These are phyloP conservation scores for Centrapalus pauciflorus DNA, from an alignment of 129 eudicot species.

Conservation along the genomic window DNA sequence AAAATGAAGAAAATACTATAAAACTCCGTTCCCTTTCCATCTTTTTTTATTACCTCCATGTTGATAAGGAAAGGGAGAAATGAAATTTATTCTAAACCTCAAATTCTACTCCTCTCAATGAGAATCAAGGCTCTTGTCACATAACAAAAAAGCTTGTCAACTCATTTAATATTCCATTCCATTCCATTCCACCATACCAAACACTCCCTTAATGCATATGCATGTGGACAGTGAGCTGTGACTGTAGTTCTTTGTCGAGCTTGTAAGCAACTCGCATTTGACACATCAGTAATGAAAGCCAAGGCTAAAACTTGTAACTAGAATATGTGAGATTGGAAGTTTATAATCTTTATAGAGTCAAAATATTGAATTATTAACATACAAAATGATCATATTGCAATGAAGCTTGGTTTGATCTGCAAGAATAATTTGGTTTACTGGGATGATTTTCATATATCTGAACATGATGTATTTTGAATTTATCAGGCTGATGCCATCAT, in stretches of 20 bases:
- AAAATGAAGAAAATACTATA: too few relatives aligned
- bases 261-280: background rate
- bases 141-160: too few relatives aligned
- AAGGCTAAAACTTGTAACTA: background rate
- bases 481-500: slow-evolving; percentile 88
- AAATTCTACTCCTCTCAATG: too few relatives aligned
- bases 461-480: background rate
- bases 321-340: background rate
- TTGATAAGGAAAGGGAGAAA: too few relatives aligned
- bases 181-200: too few relatives aligned
- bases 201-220: background rate
- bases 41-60: too few relatives aligned
- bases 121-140: too few relatives aligned
- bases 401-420: background rate
- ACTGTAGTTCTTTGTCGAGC: background rate
- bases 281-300: background rate
- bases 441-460: background rate
- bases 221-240: too few relatives aligned
- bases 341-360: background rate
- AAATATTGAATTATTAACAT: background rate
- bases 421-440: background rate
- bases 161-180: too few relatives aligned
- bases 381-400: background rate
- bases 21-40: too few relatives aligned
- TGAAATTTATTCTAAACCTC: too few relatives aligned